phyloP scores from a whole-genome alignment of 768 basidiomycete species.

The Mycena epipterygia region DNA sequence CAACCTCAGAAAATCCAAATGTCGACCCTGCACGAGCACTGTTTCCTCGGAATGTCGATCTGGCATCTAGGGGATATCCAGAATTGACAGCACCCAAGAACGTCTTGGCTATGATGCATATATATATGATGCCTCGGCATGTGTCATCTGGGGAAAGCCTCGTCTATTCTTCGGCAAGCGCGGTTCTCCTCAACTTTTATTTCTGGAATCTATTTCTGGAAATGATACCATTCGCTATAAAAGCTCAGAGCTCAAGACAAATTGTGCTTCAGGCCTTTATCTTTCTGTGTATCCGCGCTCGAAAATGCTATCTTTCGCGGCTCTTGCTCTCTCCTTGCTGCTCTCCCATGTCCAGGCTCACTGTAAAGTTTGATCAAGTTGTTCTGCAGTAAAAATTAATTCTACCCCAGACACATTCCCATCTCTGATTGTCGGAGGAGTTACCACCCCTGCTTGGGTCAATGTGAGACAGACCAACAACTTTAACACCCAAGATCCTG shows the following conservation, averaged over 20 bases:
- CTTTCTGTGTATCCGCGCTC: too few species aligned
- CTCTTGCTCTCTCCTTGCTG: slow-evolving; percentile 26
- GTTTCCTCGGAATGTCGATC: neutral
- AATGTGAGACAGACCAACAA: slow-evolving; percentile 63
- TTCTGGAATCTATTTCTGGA: too few species aligned
- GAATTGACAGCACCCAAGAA: neutral
- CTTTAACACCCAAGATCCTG: slow-evolving; percentile 55
- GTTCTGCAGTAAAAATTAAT: neutral
- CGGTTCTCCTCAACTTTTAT: neutral
- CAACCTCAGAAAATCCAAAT: neutral
- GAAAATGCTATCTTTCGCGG: slow-evolving; percentile 24
- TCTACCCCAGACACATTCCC: slow-evolving; percentile 58
- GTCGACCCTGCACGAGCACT: too few species aligned
- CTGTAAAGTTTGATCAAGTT: slow-evolving; percentile 29
- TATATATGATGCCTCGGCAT: neutral
- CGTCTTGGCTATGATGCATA: too few species aligned
- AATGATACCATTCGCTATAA: too few species aligned
- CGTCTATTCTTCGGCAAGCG: slow-evolving; percentile 32
- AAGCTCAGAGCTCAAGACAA: neutral
- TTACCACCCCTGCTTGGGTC: slow-evolving; percentile 53
- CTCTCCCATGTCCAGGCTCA: slow-evolving; percentile 34
- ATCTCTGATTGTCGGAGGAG: slow-evolving; percentile 56
- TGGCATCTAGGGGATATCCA: neutral
- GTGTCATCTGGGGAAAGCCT: slow-evolving; percentile 18
- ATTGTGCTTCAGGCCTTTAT: slow-evolving; percentile 1